Base-by-base conservation (phyloP, 2,329 filamentous ascomycete genomes). In the Talaromyces sp. region DNA sequence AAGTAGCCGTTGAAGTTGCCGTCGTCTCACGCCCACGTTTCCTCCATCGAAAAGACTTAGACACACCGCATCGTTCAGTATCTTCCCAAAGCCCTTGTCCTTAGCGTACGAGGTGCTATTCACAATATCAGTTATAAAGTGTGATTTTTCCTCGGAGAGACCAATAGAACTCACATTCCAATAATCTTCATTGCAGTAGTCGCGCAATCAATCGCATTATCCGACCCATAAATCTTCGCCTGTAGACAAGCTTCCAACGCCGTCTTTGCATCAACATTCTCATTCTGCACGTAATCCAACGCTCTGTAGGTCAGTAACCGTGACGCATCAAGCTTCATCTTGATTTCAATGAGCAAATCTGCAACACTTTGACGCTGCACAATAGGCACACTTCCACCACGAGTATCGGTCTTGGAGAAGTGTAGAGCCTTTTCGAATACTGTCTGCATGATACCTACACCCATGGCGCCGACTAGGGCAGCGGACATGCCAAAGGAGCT, bases 11-110 rank as follows among this genome's bases (percentile, higher is more conserved):
- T 85, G 79, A 64, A 85, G 68, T 65, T 83, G 79, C 31, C 83
- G 74, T 61, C 83, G 77, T 47, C 84, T 74, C 6, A 86, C 79
- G 0, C 84, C 84, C 11, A 86, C 77, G 71, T 86, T 86, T 0
- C 84, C 84, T 0, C 83, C 83, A 66, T 86, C 84, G 64, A 86
- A 85, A 27, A 81, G 79, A 2, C 82, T 82, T 60, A 85, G 66
- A 3, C 77, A 79, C 67, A 82, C 76, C 0, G 81, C 83, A 66
- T 79, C 79, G 40, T 81, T 80, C 29, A 84, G 69, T 13, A 84
- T 68, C 27, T 77, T 74, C 1, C 76, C 71, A 68, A 84, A 85
- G 1, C 78, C 79, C 65, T 78, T 75, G 31, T 77, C 74, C 5
- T 71, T 72, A 25, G 77, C 74, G 66, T 84, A 84, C 0, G 81